Evolutionary conservation across 495 filamentous ascomycete species (phyloP), one percentile per base, ranked within the genome.

Genomic region (Tetracladium setigerum): DNA sequence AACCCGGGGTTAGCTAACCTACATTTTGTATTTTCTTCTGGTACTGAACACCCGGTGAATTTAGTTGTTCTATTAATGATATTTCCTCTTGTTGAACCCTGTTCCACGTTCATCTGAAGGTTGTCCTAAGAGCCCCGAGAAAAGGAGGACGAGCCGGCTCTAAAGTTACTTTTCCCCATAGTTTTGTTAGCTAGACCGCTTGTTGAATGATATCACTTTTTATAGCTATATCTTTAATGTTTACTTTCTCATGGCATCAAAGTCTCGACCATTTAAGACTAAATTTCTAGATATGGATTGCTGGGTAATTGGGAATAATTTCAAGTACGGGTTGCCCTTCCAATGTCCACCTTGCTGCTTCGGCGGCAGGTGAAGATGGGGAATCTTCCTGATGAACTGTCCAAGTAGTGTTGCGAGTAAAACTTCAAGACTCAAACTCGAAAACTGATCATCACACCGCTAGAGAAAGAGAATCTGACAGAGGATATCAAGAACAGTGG

Each of bases 291-390:
- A 67, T 53, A 60, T 60, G 44, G 68, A 71, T 53, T 72, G 61
- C 1, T 35, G 65, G 60, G 34, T 66, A 60, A 36, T 58, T 65
- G 30, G 61, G 49, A 48, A 62, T 59, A 0, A 56, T 52, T 0
- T 59, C 57, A 31, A 59, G 52, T 40, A 37, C 46, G 24, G n/a
- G 69, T 72, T 51, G 71, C 69, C 9, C 72, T 64, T 17, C 66
- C 61, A 34, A 72, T 52, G 47, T 73, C 71, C 44, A 64, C 61
- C 45, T 68, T 62, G 54, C 68, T n/a, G n/a, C n/a, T n/a, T n/a
- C n/a, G n/a, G 72, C 69, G 71, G 71, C 45, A 72, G 60, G 49
- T 68, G 70, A 55, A 70, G 57, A 22, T 70, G 49, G 24, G 71
- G 55, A 18, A 66, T 63, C 46, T 74, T 69, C 35, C 42, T 72